phyloP scores from a whole-genome alignment of 306 rosid genomes.

The Acacia crassicarpa region DNA sequence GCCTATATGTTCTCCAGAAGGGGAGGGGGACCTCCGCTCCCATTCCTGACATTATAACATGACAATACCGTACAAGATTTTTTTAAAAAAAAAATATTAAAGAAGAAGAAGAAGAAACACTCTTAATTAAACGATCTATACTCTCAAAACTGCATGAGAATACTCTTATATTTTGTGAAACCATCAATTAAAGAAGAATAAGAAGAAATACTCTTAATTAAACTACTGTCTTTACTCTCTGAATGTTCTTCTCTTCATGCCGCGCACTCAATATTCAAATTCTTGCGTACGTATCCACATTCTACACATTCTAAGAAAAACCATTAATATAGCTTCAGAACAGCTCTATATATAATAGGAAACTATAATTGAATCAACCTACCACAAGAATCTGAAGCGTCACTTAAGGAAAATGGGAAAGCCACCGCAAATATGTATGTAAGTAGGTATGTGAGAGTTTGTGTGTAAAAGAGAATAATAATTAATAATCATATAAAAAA shows the following conservation, averaged over 20 bases:
- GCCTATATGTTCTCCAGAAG: neutral
- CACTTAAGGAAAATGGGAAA: constrained; percentile 7
- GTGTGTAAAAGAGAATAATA: neutral
- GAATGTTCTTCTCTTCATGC: neutral
- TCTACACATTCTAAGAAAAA: constrained; percentile 8
- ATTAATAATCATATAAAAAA: too few species aligned
- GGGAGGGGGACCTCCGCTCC: too few species aligned
- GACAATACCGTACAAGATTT: too few species aligned
- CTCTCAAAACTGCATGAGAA: neutral
- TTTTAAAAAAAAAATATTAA: too few species aligned
- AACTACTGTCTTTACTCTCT: neutral
- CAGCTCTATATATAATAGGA: neutral
- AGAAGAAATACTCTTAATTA: neutral
- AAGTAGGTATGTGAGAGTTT: too few species aligned
- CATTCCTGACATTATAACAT: too few species aligned
- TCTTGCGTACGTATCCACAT: constrained; percentile 13
- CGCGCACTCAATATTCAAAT: neutral
- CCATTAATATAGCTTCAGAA: neutral
- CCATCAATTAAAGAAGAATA: neutral
- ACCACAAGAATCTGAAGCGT: constrained; percentile 2
- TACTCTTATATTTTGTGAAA: neutral
- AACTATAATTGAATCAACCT: neutral
- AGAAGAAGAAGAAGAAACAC: too few species aligned
- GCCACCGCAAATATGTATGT: neutral
- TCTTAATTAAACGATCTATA: too few species aligned